A percentile compares a stretch with the other conserved stretches of the same genome.
Conservation (phyloP, 2,329 filamentous ascomycete genomes). For the Trichoderma sp. region DNA sequence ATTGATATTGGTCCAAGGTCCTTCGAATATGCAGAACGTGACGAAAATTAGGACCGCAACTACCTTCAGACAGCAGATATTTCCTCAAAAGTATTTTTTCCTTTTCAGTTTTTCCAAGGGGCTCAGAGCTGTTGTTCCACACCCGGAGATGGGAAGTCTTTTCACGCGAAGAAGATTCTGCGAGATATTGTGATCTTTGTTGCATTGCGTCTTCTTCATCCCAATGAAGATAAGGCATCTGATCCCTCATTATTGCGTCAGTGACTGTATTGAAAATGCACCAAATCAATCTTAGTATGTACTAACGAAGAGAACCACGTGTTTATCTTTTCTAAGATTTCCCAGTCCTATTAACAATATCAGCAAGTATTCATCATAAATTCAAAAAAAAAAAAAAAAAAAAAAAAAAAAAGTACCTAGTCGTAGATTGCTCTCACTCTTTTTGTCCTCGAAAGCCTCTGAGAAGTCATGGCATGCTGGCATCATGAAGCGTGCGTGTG, state of each 20-base stretch:
- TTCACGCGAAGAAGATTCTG: background rate
- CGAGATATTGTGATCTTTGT: background rate
- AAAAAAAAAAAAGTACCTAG: accelerated
- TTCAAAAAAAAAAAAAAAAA: too few species aligned
- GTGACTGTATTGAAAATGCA: background rate
- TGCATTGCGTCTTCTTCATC: background rate
- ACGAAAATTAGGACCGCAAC: background rate
- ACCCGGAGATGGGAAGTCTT: too few species aligned
- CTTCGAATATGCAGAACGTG: background rate
- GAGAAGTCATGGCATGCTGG: background rate
- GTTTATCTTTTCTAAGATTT: background rate
- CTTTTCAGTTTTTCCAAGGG: too few species aligned
- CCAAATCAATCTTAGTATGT: too few species aligned
- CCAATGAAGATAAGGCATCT: constrained; percentile 6
- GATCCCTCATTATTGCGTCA: background rate
- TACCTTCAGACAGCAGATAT: background rate
- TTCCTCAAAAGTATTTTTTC: background rate
- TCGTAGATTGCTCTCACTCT: background rate
- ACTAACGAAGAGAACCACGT: background rate
- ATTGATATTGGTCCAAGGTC: background rate
- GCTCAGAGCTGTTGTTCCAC: too few species aligned
- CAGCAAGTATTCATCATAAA: background rate
- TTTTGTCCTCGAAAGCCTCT: background rate
- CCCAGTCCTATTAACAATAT: background rate
- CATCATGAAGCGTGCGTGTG: background rate